Base-by-base conservation (phyloP, 441 rosid genomes). In the Metrosideros polymorpha region DNA sequence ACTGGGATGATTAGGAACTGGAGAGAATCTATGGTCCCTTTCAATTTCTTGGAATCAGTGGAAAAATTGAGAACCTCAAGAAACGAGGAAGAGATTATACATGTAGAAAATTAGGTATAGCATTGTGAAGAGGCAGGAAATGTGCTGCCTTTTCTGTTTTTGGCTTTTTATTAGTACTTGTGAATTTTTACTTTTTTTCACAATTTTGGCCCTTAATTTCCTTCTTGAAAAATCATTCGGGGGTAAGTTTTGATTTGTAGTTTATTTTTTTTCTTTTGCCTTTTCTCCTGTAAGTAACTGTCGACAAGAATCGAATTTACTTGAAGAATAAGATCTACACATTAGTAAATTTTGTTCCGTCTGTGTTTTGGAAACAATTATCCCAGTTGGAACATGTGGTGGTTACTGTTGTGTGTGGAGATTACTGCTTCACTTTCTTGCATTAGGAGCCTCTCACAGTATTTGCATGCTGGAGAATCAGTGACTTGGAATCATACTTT, bases 1-100 rank as follows among this genome's bases (percentile, higher is more conserved):
- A 49, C 43, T 88, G 91, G 93, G 75, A 89, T 29, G 90, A 89
- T 71, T 90, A 91, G 88, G 83, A 52, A 76, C 53, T 45, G 47
- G 79, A 71, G 39, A 22, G n/a, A 71, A 25, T 27, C 47, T 71
- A 5, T 39, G 79, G 35, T 82, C 53, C 56, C n/a, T 53, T 83
- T 53, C 10, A 1, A 83, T 52, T 43, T 51, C 45, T 51, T 52
- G 45, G 19, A 47, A 32, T 82, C 6, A 3, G 84, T 83, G 84
- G 84, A 83, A 83, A 30, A n/a, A 83, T 32, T 18, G 25, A 52
- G 43, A 83, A 51, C 42, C 17, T 83, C 49, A 2, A 83, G 50
- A 51, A 83, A 45, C 32, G 45, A 47, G 15, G 42, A 83, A 51
- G 55, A 47, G 79, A 35, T 71, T 39, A 71, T 71, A 71, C 79